Conservation (phyloP, 805 yeast species). For the Yamadazyma sp. region DNA sequence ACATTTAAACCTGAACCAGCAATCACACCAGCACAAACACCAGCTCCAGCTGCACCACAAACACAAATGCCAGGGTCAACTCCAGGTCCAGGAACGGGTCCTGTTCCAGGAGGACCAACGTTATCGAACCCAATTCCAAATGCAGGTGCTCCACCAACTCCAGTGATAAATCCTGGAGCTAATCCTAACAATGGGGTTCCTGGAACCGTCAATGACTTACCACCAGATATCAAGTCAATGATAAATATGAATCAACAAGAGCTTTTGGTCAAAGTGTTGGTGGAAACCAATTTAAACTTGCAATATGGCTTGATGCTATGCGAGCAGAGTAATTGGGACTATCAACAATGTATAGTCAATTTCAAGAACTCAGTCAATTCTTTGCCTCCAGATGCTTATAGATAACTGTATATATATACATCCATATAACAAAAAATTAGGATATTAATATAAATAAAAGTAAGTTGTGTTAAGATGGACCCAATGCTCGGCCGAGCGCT, state of each 20-base stretch:
- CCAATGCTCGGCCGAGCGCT: no score
- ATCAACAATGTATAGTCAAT: constrained; percentile 61
- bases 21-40: constrained; percentile 3
- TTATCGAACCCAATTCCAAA: constrained; percentile 11
- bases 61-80: not conserved
- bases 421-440: not conserved
- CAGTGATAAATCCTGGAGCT: constrained; percentile 15
- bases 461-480: no score
- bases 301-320: constrained; percentile 80
- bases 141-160: constrained; percentile 6
- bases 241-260: constrained; percentile 58
- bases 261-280: constrained; percentile 59
- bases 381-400: constrained; percentile 41
- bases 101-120: not conserved
- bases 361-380: constrained; percentile 65
- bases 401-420: constrained; percentile 4
- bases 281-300: constrained; percentile 72
- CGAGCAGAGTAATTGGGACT: constrained; percentile 86
- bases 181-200: constrained; percentile 10
- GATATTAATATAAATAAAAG: not conserved
- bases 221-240: constrained; percentile 52
- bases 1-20: constrained; percentile 31
- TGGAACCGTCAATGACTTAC: constrained; percentile 41
- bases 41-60: not conserved
- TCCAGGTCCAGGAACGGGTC: constrained; percentile 3